Evolutionary conservation across 495 filamentous ascomycete species (phyloP).

Genomic region (Aspergillus panamensis): DNA sequence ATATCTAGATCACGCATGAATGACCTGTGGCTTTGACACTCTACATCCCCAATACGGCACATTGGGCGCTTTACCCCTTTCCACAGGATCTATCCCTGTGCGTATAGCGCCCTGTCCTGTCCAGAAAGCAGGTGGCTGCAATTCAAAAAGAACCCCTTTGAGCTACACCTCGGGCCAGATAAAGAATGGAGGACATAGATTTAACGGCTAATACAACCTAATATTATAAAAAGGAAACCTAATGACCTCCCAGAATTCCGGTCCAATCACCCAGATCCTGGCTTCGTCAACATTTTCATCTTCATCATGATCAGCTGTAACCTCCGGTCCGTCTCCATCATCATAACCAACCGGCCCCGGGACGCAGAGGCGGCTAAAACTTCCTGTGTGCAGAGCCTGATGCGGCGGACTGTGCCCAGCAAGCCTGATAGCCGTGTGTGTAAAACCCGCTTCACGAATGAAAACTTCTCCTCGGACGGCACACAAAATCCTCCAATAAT

Average conservation of each 20-base stretch:
- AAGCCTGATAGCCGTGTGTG: conserved; percentile 30
- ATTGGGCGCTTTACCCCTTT: background rate
- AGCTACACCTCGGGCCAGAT: too few relatives aligned
- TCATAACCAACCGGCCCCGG: conserved; percentile 33
- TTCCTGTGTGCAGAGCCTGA: conserved; percentile 30
- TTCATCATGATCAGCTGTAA: conserved; percentile 36
- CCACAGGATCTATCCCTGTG: background rate
- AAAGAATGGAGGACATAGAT: background rate
- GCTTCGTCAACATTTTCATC: conserved; percentile 24
- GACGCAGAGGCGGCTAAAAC: conserved; percentile 22
- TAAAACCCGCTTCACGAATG: conserved; percentile 32
- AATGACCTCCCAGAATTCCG: background rate
- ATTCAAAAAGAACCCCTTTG: too few relatives aligned
- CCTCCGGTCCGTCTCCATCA: conserved; percentile 38
- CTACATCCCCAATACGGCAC: background rate
- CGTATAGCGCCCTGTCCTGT: too few relatives aligned
- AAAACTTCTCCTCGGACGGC: conserved; percentile 32
- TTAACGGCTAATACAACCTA: background rate
- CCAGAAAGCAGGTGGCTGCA: too few relatives aligned
- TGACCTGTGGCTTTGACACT: conserved; percentile 9
- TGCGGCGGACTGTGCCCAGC: conserved; percentile 27
- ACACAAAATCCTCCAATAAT: conserved; percentile 32
- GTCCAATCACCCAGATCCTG: background rate
- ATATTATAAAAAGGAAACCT: background rate
- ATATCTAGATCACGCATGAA: conserved; percentile 5